Evolutionary conservation across 192 early-diverging fungal species (phyloP).

Genomic region (Geranomyces michiganensis): DNA sequence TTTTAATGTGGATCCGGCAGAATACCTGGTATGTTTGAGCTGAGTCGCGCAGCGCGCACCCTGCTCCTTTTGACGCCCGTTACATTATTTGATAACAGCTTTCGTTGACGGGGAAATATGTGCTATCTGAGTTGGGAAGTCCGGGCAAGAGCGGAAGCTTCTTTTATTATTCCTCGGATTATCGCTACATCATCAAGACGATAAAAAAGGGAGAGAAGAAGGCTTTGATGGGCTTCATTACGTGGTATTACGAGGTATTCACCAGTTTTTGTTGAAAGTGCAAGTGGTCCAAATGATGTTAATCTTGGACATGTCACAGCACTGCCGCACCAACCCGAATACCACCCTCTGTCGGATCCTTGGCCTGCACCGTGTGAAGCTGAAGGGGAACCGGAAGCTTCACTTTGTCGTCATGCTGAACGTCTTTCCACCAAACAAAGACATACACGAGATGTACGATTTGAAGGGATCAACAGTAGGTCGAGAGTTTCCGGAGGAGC

Average conservation of each 20-base stretch:
- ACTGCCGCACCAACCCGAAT: conserved; percentile 85
- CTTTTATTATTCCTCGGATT: conserved; percentile 98
- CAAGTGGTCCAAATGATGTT: not conserved
- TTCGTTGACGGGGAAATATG: conserved; percentile 94
- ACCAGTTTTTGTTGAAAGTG: not conserved
- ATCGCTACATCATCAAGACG: conserved; percentile 98
- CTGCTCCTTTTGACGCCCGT: not conserved
- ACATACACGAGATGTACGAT: conserved; percentile 96
- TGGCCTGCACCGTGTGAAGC: conserved; percentile 94
- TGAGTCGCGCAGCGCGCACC: not conserved
- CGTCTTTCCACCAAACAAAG: conserved; percentile 94
- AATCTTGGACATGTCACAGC: conserved; percentile 42
- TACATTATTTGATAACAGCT: conserved; percentile 47
- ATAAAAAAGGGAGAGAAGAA: conserved; percentile 94
- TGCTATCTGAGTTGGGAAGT: conserved; percentile 90
- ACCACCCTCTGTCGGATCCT: conserved; percentile 94
- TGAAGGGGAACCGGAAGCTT: conserved; percentile 89
- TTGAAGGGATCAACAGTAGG: conserved; percentile 94
- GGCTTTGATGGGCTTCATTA: conserved; percentile 85
- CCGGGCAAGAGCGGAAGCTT: conserved; percentile 96
- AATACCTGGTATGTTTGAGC: conserved; percentile 77
- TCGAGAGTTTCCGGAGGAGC: conserved; percentile 76
- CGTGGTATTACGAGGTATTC: conserved; percentile 80
- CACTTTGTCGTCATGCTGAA: conserved; percentile 99
- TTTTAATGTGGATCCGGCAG: conserved; percentile 87